Percentiles rank a stretch among this genome's conserved stretches.
Conservation (phyloP, 2,329 filamentous ascomycete species). For the Alternaria panax region DNA sequence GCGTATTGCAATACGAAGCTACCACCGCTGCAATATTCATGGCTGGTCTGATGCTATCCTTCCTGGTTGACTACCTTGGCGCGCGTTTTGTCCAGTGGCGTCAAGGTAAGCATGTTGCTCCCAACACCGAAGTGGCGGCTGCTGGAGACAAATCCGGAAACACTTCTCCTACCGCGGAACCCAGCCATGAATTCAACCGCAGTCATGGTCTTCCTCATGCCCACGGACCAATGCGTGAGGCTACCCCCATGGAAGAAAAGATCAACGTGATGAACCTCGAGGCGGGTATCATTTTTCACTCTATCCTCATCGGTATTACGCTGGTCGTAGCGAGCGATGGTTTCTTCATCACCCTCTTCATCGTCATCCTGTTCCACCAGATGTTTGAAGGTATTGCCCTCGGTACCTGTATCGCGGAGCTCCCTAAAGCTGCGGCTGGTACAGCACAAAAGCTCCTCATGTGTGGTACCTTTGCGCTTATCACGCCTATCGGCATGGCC, state of each 20-base stretch:
- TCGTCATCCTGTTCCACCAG: slow-evolving; percentile 79
- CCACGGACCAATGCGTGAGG: slow-evolving; percentile 31
- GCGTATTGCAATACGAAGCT: slow-evolving; percentile 70
- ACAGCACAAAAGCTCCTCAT: slow-evolving; percentile 65
- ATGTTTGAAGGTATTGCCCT: slow-evolving; percentile 80
- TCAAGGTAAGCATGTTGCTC: slow-evolving; percentile 26
- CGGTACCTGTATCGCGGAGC: slow-evolving; percentile 71
- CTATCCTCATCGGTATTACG: slow-evolving; percentile 69
- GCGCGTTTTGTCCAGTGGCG: slow-evolving; percentile 62
- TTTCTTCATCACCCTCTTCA: slow-evolving; percentile 60
- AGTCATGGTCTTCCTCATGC: slow-evolving; percentile 24
- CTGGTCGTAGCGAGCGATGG: slow-evolving; percentile 62
- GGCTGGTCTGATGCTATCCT: slow-evolving; percentile 76
- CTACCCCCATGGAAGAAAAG: slow-evolving; percentile 51
- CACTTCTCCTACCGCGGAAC: slow-evolving; percentile 14
- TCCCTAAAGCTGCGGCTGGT: slow-evolving; percentile 53
- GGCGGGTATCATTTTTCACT: slow-evolving; percentile 78
- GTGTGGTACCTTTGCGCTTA: slow-evolving; percentile 69
- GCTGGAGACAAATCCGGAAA: slow-evolving; percentile 23
- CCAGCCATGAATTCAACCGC: slow-evolving; percentile 24
- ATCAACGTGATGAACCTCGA: slow-evolving; percentile 74
- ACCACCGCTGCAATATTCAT: slow-evolving; percentile 75
- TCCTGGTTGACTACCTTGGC: slow-evolving; percentile 73
- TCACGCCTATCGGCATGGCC: slow-evolving; percentile 80
- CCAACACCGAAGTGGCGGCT: slow-evolving; percentile 24